phyloP scores from a whole-genome alignment of 345 rosid species.

The Excoecaria cochinchinensis region DNA sequence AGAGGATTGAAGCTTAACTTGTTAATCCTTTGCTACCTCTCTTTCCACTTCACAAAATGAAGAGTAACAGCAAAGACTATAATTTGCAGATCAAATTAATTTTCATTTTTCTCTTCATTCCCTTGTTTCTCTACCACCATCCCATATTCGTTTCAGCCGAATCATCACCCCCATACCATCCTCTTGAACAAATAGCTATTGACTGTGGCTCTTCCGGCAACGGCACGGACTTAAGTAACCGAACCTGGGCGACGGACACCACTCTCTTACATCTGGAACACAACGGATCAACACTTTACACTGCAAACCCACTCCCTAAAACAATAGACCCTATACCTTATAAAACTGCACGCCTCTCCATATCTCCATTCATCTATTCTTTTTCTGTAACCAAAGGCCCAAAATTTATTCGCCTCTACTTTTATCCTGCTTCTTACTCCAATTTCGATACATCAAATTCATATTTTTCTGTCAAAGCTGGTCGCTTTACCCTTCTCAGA shows the following conservation, averaged over 20 bases:
- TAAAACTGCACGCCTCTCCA: constrained; percentile 27
- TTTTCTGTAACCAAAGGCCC: constrained; percentile 25
- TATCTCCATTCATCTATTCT: constrained; percentile 26
- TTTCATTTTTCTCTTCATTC: no score
- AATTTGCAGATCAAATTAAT: no score
- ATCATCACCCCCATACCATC: neutral
- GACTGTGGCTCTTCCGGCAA: constrained; percentile 5
- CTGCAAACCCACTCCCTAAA: neutral
- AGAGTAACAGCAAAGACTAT: no score
- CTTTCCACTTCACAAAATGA: no score
- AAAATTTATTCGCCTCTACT: constrained; percentile 31
- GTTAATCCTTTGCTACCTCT: no score
- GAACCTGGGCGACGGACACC: constrained; percentile 5
- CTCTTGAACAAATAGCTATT: neutral
- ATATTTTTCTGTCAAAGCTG: constrained; percentile 30
- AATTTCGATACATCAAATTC: neutral
- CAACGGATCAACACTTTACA: constrained; percentile 27
- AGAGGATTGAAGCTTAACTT: no score
- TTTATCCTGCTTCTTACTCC: constrained; percentile 16
- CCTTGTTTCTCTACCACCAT: neutral
- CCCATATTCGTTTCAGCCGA: neutral
- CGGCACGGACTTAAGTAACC: constrained; percentile 4
- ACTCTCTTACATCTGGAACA: constrained; percentile 9
- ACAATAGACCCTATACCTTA: constrained; percentile 14
- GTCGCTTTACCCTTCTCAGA: constrained; percentile 21